Evolutionary conservation across 176 grass and related monocot genomes (phyloP), one percentile per base, ranked within the genome.

Genomic region (Raddia guianensis): DNA sequence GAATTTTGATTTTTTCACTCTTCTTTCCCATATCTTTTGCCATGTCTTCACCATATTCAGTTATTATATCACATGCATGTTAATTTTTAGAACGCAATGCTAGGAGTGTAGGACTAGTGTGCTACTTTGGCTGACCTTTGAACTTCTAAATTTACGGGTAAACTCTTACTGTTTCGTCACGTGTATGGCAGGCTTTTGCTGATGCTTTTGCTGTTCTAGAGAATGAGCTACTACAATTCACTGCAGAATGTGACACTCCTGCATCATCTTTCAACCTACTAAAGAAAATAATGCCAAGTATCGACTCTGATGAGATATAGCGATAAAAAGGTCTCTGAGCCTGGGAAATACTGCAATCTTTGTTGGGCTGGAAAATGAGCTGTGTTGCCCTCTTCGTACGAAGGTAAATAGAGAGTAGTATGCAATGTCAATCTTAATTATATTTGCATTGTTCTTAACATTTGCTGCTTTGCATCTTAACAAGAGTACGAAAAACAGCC

Each of bases 131-230:
- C 73, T 71, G 42, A 12, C 61, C 9, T 48, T 86, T 12, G 3
- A 72, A 81, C 48, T 78, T 55, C 18, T 54, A 82, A 70, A 59
- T 69, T 76, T 85, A 68, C 42, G 2, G 19, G 60, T 58, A 18
- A 45, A 60, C 12, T 47, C 52, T 2, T n/a, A 64, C 47, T 7
- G 13, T 59, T 80, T 43, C 37, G 75, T 76, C 34, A 68, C 81
- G 16, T 80, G n/a, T 63, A 33, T 86, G 43, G 49, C 86, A 98
- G 95, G 95, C 95, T 86, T 98, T 98, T 88, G 88, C 95, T 78
- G 92, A 98, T 86, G 92, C 95, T 74, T 93, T 92, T 81, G 80
- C 77, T 78, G 74, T 95, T 62, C 86, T 98, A 79, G 95, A 98
- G 82, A 93, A 90, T 79, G 95, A 98, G 75, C 57, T 95, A 81